Evolutionary conservation across 2,329 filamentous ascomycete species (phyloP).

Genomic region (Fusarium praegraminearum): DNA sequence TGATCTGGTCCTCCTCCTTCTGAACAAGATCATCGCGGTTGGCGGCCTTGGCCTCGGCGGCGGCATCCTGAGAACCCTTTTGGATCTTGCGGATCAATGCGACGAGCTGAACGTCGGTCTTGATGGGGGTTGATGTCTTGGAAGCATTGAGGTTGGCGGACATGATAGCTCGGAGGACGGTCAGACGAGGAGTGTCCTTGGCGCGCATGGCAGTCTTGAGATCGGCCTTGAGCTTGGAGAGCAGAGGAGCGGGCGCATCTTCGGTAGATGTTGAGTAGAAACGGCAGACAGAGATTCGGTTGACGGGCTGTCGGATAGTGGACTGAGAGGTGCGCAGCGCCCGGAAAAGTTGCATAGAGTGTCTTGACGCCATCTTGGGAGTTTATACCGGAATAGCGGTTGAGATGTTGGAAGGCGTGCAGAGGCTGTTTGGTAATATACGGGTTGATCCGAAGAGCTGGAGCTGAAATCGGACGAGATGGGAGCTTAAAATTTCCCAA

Average conservation of each 20-base stretch:
- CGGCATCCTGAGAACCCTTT: slow-evolving; percentile 68
- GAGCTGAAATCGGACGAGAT: slow-evolving; percentile 23
- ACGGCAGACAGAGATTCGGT: slow-evolving; percentile 37
- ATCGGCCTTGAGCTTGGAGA: slow-evolving; percentile 68
- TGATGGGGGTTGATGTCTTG: slow-evolving; percentile 77
- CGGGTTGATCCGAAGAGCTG: slow-evolving; percentile 23
- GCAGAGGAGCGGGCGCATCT: slow-evolving; percentile 59
- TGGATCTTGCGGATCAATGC: slow-evolving; percentile 74
- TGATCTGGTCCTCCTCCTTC: slow-evolving; percentile 75
- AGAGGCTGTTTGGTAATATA: slow-evolving; percentile 13
- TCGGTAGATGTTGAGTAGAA: slow-evolving; percentile 53
- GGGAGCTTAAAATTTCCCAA: slow-evolving; percentile 45
- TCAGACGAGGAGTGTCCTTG: slow-evolving; percentile 73
- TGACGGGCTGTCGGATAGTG: slow-evolving; percentile 29
- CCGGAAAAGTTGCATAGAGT: slow-evolving; percentile 42
- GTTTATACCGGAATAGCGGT: neutral
- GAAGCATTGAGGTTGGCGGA: slow-evolving; percentile 79
- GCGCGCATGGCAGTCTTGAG: slow-evolving; percentile 75
- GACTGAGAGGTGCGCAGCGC: slow-evolving; percentile 43
- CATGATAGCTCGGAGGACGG: slow-evolving; percentile 76
- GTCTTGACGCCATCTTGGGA: slow-evolving; percentile 43
- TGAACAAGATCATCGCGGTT: slow-evolving; percentile 75
- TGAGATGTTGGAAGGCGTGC: neutral
- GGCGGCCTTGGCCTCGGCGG: slow-evolving; percentile 71
- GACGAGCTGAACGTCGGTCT: slow-evolving; percentile 76